A percentile compares a stretch with the other conserved stretches of the same genome.
Evolutionary conservation across 495 filamentous ascomycete genomes (phyloP).

Genomic region (Neurospora sp.): DNA sequence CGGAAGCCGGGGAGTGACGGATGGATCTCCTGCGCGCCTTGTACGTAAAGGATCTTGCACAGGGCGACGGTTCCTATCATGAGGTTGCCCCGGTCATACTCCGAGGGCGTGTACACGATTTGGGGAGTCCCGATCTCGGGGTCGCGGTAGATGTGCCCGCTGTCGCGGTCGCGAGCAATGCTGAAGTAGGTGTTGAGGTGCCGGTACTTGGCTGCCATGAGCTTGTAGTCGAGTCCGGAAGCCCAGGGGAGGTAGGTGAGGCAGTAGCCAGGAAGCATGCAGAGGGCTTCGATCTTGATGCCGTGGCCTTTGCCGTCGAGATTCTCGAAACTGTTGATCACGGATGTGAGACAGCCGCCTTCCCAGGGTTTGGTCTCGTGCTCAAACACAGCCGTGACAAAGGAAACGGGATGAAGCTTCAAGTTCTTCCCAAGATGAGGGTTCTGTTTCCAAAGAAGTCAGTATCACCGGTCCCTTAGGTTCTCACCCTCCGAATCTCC

Average conservation of each 20-base stretch:
- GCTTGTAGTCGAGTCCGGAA: constrained; percentile 58
- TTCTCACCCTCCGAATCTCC: constrained; percentile 4
- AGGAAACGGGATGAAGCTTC: constrained; percentile 63
- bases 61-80: constrained; percentile 57
- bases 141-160: constrained; percentile 70
- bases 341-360: constrained; percentile 57
- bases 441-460: constrained; percentile 44
- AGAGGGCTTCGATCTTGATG: constrained; percentile 61
- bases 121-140: constrained; percentile 51
- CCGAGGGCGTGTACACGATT: constrained; percentile 58
- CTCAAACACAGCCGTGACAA: constrained; percentile 52
- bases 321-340: constrained; percentile 70
- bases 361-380: constrained; percentile 68
- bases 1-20: constrained; percentile 47
- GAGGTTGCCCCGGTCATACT: constrained; percentile 58
- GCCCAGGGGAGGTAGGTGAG: constrained; percentile 53
- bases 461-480: background rate
- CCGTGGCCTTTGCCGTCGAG: constrained; percentile 76
- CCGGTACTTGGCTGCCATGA: constrained; percentile 48
- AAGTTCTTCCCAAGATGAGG: constrained; percentile 75
- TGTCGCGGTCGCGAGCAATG: constrained; percentile 60
- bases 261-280: constrained; percentile 43
- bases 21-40: constrained; percentile 70
- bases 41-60: constrained; percentile 66
- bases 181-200: constrained; percentile 60